phyloP scores from a whole-genome alignment of 495 filamentous ascomycete genomes.

The Xylaria acuta region DNA sequence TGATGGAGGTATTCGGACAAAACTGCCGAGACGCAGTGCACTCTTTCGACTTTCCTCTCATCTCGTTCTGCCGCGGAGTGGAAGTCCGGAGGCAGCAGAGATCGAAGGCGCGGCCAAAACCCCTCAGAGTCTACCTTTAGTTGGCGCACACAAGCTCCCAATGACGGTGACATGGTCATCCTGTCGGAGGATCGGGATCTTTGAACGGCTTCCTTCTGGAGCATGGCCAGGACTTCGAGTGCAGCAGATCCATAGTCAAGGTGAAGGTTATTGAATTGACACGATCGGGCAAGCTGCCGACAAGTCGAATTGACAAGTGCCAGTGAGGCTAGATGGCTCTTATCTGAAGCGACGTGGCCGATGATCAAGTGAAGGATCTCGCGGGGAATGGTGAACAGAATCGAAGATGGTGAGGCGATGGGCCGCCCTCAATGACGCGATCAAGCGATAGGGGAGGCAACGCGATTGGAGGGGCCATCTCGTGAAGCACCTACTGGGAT shows the following conservation, averaged over 20 bases:
- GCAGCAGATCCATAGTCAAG: conserved; percentile 10
- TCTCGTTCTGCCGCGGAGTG: background rate
- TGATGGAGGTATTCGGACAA: background rate
- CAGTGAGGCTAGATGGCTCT: background rate
- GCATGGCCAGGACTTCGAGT: background rate
- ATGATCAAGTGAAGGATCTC: conserved; percentile 17
- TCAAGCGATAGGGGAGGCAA: too few species aligned
- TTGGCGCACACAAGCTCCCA: conserved; percentile 14
- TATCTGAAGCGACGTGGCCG: conserved; percentile 8
- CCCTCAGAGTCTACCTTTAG: background rate
- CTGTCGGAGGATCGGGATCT: conserved; percentile 3
- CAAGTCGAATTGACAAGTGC: conserved; percentile 19
- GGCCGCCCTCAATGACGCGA: too few species aligned
- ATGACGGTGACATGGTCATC: conserved; percentile 6
- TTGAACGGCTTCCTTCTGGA: background rate
- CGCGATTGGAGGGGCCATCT: too few species aligned
- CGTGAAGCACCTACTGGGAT: too few species aligned
- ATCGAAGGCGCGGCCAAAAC: background rate
- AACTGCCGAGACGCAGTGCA: background rate
- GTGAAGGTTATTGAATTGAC: conserved; percentile 2
- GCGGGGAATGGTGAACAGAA: conserved; percentile 13
- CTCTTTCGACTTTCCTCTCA: background rate
- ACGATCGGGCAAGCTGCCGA: conserved; percentile 17
- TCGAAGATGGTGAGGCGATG: background rate
- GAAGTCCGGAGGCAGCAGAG: background rate